Percentiles rank a stretch among this genome's conserved stretches.
Evolutionary conservation across 2,329 filamentous ascomycete genomes (phyloP).

Genomic region (Botrytis tulipae): DNA sequence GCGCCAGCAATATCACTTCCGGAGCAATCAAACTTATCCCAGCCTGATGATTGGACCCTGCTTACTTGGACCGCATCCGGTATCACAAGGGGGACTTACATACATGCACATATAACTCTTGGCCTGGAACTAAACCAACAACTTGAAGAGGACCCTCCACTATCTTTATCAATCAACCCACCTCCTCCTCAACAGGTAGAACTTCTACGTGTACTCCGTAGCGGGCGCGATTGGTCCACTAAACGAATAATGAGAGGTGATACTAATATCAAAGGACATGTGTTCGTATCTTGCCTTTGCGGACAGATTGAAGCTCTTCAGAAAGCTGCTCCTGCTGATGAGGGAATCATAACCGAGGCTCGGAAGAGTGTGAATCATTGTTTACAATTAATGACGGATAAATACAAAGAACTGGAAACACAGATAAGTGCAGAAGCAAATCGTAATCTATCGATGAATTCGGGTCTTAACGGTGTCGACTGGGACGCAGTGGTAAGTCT

Average conservation of each 20-base stretch:
- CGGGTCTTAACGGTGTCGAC: background rate
- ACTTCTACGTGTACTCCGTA: background rate
- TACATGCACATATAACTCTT: conserved; percentile 13
- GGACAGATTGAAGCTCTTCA: conserved; percentile 42
- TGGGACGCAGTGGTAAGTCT: conserved; percentile 4
- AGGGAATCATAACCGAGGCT: conserved; percentile 26
- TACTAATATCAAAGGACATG: conserved; percentile 46
- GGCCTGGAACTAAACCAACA: conserved; percentile 25
- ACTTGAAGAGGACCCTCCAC: conserved; percentile 25
- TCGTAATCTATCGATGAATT: background rate
- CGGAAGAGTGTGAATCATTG: conserved; percentile 26
- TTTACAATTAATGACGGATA: conserved; percentile 24
- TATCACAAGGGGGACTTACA: background rate
- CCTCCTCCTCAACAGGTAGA: conserved; percentile 2
- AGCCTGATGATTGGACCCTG: conserved; percentile 13
- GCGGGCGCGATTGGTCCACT: conserved; percentile 7
- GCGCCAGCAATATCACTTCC: conserved; percentile 11
- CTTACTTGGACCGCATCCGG: background rate
- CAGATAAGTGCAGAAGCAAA: background rate
- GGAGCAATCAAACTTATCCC: background rate
- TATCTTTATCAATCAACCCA: background rate
- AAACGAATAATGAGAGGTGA: conserved; percentile 42
- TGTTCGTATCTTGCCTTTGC: conserved; percentile 44
- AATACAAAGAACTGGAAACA: conserved; percentile 5
- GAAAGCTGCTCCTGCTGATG: conserved; percentile 21